These are phyloP conservation scores for Hyaloscypha bicolor DNA, from an alignment of 495 filamentous ascomycete genomes.

Conservation along the genomic window DNA sequence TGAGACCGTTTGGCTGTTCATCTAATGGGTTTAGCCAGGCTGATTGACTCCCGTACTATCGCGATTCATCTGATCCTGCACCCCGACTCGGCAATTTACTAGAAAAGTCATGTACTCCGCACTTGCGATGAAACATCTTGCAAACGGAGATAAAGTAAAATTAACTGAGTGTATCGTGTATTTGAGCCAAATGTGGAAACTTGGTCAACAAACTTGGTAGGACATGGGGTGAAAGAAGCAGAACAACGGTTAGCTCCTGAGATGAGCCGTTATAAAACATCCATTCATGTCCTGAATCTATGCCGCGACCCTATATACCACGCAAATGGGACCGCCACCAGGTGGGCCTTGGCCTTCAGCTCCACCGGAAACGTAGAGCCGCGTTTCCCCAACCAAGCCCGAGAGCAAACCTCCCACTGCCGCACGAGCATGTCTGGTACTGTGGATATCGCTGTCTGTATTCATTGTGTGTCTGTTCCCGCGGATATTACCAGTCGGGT, in stretches of 20 bases:
- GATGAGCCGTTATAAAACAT: not conserved
- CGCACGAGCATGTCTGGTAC: slow-evolving; percentile 32
- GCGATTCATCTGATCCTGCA: not conserved
- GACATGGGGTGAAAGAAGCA: not conserved
- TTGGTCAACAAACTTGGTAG: not conserved
- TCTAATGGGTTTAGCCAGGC: slow-evolving; percentile 30
- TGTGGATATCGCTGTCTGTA: slow-evolving; percentile 34
- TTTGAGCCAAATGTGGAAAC: not conserved
- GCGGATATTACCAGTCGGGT: slow-evolving; percentile 25
- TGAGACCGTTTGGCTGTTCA: slow-evolving; percentile 13
- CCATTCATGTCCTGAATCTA: not conserved
- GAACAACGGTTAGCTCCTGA: not conserved
- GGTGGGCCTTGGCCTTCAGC: slow-evolving; percentile 32
- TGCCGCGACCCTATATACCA: slow-evolving; percentile 25
- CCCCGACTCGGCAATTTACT: not conserved
- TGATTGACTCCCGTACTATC: slow-evolving; percentile 16
- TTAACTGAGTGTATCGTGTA: not conserved
- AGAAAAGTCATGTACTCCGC: not conserved
- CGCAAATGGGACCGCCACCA: slow-evolving; percentile 28
- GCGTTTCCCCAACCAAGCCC: slow-evolving; percentile 31
- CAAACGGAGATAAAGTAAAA: not conserved
- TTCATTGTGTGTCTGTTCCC: slow-evolving; percentile 34
- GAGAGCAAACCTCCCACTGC: slow-evolving; percentile 32
- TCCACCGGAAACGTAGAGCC: slow-evolving; percentile 29
- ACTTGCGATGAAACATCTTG: not conserved